Evolutionary conservation across 2,329 filamentous ascomycete genomes (phyloP).

Genomic region (Aureobasidium sp.): DNA sequence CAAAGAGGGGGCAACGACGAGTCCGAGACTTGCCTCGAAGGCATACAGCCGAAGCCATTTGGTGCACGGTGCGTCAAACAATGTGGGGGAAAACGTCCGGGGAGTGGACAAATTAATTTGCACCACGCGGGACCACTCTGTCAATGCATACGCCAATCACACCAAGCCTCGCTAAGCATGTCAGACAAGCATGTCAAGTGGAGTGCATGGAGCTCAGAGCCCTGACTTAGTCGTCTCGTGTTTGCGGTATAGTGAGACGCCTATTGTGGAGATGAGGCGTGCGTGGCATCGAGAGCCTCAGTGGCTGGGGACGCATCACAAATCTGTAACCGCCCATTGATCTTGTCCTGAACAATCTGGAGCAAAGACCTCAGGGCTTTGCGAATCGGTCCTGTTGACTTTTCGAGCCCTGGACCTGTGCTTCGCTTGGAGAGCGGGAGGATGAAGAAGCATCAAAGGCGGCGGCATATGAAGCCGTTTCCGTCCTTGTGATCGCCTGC

Average conservation of each 20-base stretch:
- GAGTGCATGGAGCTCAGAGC: background rate
- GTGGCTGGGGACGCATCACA: background rate
- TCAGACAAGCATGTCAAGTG: background rate
- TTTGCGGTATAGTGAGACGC: conserved; percentile 9
- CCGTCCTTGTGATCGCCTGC: background rate
- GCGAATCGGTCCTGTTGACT: background rate
- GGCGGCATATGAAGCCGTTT: background rate
- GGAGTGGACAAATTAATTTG: conserved; percentile 1
- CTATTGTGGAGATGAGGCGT: conserved; percentile 5
- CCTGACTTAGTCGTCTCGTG: background rate
- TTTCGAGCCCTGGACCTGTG: background rate
- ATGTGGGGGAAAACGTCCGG: conserved; percentile 7
- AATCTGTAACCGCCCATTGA: background rate
- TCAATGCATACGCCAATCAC: background rate
- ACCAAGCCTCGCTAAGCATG: conserved; percentile 10
- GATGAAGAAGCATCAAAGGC: background rate
- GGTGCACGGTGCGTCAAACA: background rate
- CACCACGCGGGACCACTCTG: background rate
- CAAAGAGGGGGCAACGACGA: background rate
- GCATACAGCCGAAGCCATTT: background rate
- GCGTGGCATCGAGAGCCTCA: conserved; percentile 3
- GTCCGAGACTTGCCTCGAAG: background rate
- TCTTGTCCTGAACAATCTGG: background rate
- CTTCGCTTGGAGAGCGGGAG: background rate
- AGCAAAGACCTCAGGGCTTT: background rate